Conservation (phyloP, 768 basidiomycete genomes). For the Dentipellis sp. region DNA sequence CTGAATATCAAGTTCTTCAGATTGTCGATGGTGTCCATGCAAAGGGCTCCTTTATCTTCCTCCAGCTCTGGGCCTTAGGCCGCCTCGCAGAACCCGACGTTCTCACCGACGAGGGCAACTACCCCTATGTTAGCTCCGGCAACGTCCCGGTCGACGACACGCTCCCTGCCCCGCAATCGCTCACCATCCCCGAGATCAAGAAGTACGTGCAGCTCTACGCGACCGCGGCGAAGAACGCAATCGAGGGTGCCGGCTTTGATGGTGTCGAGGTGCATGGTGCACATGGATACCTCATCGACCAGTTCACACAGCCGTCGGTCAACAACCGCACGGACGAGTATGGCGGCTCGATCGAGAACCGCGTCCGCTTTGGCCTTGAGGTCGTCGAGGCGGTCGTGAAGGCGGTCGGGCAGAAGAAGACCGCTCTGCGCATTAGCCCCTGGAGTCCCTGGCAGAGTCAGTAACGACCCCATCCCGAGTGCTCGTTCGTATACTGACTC, state of each 20-base stretch:
- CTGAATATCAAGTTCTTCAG: conserved; percentile 20
- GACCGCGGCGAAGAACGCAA: not conserved
- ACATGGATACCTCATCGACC: not conserved
- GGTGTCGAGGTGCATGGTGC: not conserved
- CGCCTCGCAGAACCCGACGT: conserved; percentile 15
- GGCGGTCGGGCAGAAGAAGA: not conserved
- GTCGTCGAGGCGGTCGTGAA: not conserved
- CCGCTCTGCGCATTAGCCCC: not conserved
- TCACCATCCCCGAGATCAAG: not conserved
- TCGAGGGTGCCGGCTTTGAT: not conserved
- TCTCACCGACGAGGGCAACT: not conserved
- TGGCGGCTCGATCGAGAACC: not conserved
- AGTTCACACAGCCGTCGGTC: not conserved
- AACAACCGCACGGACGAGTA: conserved; percentile 2
- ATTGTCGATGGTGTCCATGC: conserved; percentile 51
- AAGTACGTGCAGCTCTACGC: not conserved
- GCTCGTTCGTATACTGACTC: not conserved
- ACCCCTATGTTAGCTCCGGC: not conserved
- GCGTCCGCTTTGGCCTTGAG: not conserved
- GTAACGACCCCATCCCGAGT: not conserved
- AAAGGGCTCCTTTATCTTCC: conserved; percentile 38
- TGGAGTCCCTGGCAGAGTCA: not conserved
- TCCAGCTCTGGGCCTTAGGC: conserved; percentile 52
- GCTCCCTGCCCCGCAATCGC: not conserved
- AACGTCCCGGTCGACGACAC: not conserved